Conservation (phyloP, 495 filamentous ascomycete species). For the Aspergillus homomorphus region DNA sequence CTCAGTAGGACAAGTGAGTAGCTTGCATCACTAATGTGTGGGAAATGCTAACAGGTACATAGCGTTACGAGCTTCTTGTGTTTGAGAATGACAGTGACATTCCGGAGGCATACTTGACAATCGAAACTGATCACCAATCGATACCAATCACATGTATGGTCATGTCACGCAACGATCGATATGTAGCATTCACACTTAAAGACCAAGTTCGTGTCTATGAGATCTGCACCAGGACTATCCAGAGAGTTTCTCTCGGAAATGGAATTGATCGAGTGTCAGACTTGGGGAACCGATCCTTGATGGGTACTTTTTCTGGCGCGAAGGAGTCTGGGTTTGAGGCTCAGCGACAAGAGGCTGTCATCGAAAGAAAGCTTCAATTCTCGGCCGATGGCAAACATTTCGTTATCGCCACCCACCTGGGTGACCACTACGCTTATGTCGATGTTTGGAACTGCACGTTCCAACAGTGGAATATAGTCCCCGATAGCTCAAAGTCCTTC, state of each 20-base stretch:
- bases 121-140: constrained; percentile 17
- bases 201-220: constrained; percentile 25
- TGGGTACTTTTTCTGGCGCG: neutral
- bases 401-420: constrained; percentile 23
- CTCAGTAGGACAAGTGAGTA: constrained; percentile 22
- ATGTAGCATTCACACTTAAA: constrained; percentile 25
- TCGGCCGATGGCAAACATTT: constrained; percentile 22
- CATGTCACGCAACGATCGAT: constrained; percentile 28
- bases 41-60: neutral
- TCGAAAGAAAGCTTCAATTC: constrained; percentile 24
- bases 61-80: constrained; percentile 28
- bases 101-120: constrained; percentile 18
- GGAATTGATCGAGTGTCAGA: constrained; percentile 9
- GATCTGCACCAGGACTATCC: constrained; percentile 14
- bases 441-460: constrained; percentile 26
- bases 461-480: constrained; percentile 19
- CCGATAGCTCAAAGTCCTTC: constrained; percentile 20
- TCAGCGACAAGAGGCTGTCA: constrained; percentile 10
- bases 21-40: neutral
- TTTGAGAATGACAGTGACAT: constrained; percentile 14
- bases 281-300: constrained; percentile 1
- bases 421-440: constrained; percentile 19
- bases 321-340: constrained; percentile 1
- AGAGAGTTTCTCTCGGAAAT: constrained; percentile 15
- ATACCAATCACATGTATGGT: constrained; percentile 20